A percentile compares a stretch with the other conserved stretches of the same genome.
Conservation (phyloP, 345 rosid species). For the Arabidopsis suecica region DNA sequence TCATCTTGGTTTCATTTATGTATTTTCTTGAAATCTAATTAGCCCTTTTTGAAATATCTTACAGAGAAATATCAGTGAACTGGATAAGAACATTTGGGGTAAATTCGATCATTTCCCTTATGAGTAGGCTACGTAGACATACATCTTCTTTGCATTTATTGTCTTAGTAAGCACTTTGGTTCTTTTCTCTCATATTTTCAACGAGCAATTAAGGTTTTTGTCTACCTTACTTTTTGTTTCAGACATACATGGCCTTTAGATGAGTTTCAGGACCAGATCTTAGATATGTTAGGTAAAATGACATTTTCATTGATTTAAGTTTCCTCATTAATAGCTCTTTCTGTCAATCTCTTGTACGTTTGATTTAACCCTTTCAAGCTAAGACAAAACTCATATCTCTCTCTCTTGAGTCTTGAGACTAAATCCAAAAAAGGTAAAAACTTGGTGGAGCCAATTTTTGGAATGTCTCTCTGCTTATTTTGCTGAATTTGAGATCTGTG, state of each 20-base stretch:
- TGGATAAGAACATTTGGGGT: conserved; percentile 21
- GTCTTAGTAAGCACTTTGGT: conserved; percentile 20
- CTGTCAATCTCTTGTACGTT: neutral
- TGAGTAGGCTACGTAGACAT: conserved; percentile 41
- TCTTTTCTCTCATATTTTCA: conserved; percentile 36
- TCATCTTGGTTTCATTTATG: conserved; percentile 3
- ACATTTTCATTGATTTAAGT: conserved; percentile 35
- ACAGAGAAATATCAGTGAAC: neutral
- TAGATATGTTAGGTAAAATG: conserved; percentile 42
- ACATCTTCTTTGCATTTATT: conserved; percentile 35
- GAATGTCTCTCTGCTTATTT: conserved; percentile 23
- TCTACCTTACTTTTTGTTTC: conserved; percentile 23
- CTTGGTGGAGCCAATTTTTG: conserved; percentile 27
- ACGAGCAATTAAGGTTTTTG: conserved; percentile 38
- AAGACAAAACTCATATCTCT: conserved; percentile 29
- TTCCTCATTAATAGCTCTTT: conserved; percentile 38
- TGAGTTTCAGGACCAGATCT: conserved; percentile 28
- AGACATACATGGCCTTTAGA: conserved; percentile 36
- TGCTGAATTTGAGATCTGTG: conserved; percentile 34
- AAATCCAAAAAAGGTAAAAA: neutral
- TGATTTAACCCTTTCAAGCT: conserved; percentile 19
- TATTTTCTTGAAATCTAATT: neutral
- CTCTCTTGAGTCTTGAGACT: conserved; percentile 25
- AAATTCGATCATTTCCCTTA: conserved; percentile 9
- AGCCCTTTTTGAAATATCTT: neutral